Evolutionary conservation across 2,329 filamentous ascomycete species (phyloP), one percentile per base, ranked within the genome.

Genomic region (Neocatenulostroma microsporum): DNA sequence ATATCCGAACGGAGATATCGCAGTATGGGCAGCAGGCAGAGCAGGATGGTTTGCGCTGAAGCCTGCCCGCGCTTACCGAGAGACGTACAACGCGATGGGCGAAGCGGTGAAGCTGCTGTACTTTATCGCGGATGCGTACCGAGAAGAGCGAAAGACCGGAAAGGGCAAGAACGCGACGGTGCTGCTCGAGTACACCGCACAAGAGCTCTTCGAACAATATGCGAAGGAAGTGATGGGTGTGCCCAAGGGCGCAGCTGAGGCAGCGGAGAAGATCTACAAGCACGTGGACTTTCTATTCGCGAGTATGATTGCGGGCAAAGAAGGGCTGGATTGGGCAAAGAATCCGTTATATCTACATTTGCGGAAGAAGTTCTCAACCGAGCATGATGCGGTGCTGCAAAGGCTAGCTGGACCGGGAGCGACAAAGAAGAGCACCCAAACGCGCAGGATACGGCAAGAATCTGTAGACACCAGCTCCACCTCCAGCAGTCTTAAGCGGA

Each of bases 21-120:
- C 73, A n/a, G 63, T 83, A 20, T 86, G 82, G 82, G 76, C 80
- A 1, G 66, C 69, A 20, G 78, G 78, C 23, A 57, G 66, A 36
- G 72, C 77, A 10, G 81, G 80, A 29, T 85, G 80, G 79, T 84
- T 76, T 53, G 73, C 80, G 51, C 69, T 86, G 26, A 64, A 64
- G 21, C 80, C 82, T 1, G 64, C 72, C n/a, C 52, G 63, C 8
- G 56, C 61, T 2, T 87, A 84, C 55, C 60, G 62, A 34, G 49
- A 60, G 5, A 74, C 75, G 19, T 79, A 73, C 56, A 60, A 70
- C 21, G 64, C 69, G 31, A 82, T 82, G 68, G 67, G 72, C 34
- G 70, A 82, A 53, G 79, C 76, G 2, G 72, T 82, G 10, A 66
- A 69, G 7, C 60, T 84, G 14, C 73, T 84, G 47, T 83, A 82